Base-by-base conservation (phyloP, 1,139 yeast genomes). In the Yarrowia galli region DNA sequence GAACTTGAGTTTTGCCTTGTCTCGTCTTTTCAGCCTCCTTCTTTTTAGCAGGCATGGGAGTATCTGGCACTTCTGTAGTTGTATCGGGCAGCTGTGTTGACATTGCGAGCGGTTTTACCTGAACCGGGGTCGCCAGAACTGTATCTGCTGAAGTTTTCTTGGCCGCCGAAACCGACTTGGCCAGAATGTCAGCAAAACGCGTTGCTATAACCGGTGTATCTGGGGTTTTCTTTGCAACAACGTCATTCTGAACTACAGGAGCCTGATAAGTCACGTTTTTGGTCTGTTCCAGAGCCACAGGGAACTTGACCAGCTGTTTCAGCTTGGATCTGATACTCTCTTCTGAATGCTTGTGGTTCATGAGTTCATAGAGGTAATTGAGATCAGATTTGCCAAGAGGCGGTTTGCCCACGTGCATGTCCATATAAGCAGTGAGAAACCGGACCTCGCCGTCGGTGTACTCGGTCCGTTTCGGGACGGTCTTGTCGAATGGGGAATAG, bases 321-420 rank as follows among this genome's bases (percentile, higher is more conserved):
- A 56, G 36, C n/a, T 56, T 56, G 12, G 25, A 18, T 18, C 15
- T 40, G 63, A 56, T 56, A 9, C 48, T 42, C 16, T 40, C 18
- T 8, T 25, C 38, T 8, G 38, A 7, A 7, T 56, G 63, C 12
- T 13, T 25, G 18, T n/a, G 9, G 20, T 40, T 10, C 48, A 56
- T 56, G 10, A 56, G 38, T 1, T 13, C n/a, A 8, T 4, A 22
- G 7, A 56, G 36, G 18, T 28, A 12, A 4, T 2, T 6, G 25
- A 56, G 32, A 20, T 40, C 38, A 8, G n/a, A 10, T 12, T 38
- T 16, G 8, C 25, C 25, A n/a, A 56, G 12, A 15, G 49, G 63
- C 3, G 49, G 63, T 5, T 56, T 25, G 10, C 49, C 63, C 3
- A 28, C 25, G 7, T 40, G 36, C 25, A 40, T 18, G 16, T 9